These are phyloP conservation scores for Cicer chorassanicum DNA, from an alignment of 306 rosid species.

Conservation along the genomic window DNA sequence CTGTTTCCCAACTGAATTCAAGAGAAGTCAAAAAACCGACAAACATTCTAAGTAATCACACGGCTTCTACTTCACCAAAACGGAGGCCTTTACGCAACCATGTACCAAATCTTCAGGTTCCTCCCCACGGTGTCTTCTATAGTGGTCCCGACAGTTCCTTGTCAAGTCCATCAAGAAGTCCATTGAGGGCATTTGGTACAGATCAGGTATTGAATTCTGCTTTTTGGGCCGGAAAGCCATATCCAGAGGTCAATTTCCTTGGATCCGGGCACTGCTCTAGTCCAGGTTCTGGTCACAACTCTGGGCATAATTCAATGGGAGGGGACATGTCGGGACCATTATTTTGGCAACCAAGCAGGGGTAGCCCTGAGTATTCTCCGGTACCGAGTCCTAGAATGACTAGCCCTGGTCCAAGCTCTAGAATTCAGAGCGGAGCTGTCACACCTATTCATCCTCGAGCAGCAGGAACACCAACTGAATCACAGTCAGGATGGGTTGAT, in stretches of 20 bases:
- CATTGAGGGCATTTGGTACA: slow-evolving; percentile 54
- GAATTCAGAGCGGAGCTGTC: slow-evolving; percentile 99
- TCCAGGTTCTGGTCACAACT: slow-evolving; percentile 97
- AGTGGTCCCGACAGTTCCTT: slow-evolving; percentile 88
- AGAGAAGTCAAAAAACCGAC: slow-evolving; percentile 65
- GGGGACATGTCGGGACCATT: slow-evolving; percentile 88
- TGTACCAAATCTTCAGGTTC: slow-evolving; percentile 88
- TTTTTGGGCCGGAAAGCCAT: slow-evolving; percentile 49
- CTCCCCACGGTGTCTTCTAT: slow-evolving; percentile 77
- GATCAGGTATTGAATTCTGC: slow-evolving; percentile 56
- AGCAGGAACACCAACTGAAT: slow-evolving; percentile 67
- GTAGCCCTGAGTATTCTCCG: slow-evolving; percentile 60
- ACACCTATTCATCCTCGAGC: slow-evolving; percentile 97
- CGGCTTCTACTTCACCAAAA: slow-evolving; percentile 70
- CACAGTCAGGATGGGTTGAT: slow-evolving; percentile 78
- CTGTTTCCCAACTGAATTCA: slow-evolving; percentile 55
- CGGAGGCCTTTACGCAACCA: slow-evolving; percentile 78
- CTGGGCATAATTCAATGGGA: slow-evolving; percentile 99
- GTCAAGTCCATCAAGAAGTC: slow-evolving; percentile 57
- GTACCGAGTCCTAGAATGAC: slow-evolving; percentile 59
- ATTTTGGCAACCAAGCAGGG: slow-evolving; percentile 59
- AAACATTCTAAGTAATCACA: slow-evolving; percentile 59
- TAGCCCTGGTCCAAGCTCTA: slow-evolving; percentile 89
- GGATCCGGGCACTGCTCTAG: slow-evolving; percentile 98
- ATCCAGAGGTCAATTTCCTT: slow-evolving; percentile 50